These are phyloP conservation scores for Tulasnella sp. DNA, from an alignment of 768 basidiomycete species.

Conservation along the genomic window DNA sequence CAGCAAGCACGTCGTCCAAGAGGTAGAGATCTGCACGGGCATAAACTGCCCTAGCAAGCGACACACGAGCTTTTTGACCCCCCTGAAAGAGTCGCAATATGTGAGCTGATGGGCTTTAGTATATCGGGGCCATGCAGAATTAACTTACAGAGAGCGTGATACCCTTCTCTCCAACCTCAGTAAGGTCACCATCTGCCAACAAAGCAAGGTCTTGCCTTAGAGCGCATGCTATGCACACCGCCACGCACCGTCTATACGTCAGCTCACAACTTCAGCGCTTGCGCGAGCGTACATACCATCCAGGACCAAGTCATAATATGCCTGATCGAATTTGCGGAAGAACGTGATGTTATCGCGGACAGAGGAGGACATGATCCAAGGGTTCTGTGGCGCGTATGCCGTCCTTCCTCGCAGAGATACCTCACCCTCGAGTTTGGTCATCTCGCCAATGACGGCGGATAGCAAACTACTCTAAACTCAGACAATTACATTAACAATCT, in stretches of 20 bases:
- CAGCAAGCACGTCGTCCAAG: constrained; percentile 80
- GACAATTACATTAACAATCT: not conserved
- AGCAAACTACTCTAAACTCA: constrained; percentile 64
- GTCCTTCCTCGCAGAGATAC: constrained; percentile 58
- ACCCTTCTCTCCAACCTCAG: constrained; percentile 82
- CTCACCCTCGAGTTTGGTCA: constrained; percentile 65
- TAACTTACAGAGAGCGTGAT: constrained; percentile 44
- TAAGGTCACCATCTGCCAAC: constrained; percentile 71
- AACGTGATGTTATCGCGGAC: constrained; percentile 89
- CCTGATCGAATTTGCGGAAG: constrained; percentile 77
- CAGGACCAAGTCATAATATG: constrained; percentile 70
- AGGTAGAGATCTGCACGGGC: constrained; percentile 73
- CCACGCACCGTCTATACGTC: not conserved
- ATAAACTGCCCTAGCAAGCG: constrained; percentile 51
- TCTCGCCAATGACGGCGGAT: constrained; percentile 78
- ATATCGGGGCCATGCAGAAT: not conserved
- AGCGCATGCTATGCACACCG: constrained; percentile 57
- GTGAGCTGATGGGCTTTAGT: constrained; percentile 40
- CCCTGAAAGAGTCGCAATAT: constrained; percentile 30
- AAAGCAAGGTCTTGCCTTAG: constrained; percentile 69
- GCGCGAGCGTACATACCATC: constrained; percentile 61
- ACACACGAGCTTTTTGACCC: constrained; percentile 73
- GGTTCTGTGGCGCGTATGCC: constrained; percentile 78
- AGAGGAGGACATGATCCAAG: constrained; percentile 82
- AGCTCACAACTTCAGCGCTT: constrained; percentile 10